Conservation (phyloP, 2,329 filamentous ascomycete genomes). For the Claviceps sp. region DNA sequence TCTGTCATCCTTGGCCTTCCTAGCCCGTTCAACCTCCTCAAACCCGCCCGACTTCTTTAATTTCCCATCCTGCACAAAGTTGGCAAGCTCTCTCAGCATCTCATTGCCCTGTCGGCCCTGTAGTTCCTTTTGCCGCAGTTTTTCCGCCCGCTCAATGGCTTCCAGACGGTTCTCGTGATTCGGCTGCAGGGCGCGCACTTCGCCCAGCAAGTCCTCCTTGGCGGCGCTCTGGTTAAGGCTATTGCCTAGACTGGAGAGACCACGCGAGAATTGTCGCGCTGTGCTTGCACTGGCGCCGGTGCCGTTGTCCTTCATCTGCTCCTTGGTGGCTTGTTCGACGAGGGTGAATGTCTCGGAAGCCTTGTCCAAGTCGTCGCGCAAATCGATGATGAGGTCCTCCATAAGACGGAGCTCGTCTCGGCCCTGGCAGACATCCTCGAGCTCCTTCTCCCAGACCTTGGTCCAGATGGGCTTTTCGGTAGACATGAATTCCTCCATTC, state of each 20-base stretch:
- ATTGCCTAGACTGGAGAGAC: slow-evolving; percentile 38
- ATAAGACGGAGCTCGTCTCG: slow-evolving; percentile 90
- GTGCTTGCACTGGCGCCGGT: slow-evolving; percentile 35
- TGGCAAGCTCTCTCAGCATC: slow-evolving; percentile 72
- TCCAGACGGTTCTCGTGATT: slow-evolving; percentile 90
- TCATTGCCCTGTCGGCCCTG: slow-evolving; percentile 60
- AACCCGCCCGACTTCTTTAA: slow-evolving; percentile 93
- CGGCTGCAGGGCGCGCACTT: slow-evolving; percentile 83
- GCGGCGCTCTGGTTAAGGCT: slow-evolving; percentile 60
- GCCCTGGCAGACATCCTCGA: slow-evolving; percentile 92
- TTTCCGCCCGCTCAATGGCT: slow-evolving; percentile 94
- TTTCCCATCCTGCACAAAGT: slow-evolving; percentile 79
- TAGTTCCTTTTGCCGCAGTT: slow-evolving; percentile 77
- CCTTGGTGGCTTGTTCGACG: slow-evolving; percentile 95
- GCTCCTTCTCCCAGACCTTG: slow-evolving; percentile 97
- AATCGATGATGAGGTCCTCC: slow-evolving; percentile 84
- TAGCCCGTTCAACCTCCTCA: slow-evolving; percentile 79
- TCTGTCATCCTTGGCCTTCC: slow-evolving; percentile 75
- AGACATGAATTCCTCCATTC: slow-evolving; percentile 83
- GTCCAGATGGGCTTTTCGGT: slow-evolving; percentile 94
- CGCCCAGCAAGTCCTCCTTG: slow-evolving; percentile 82
- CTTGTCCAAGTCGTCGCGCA: slow-evolving; percentile 92
- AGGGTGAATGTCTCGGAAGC: slow-evolving; percentile 85
- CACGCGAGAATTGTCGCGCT: slow-evolving; percentile 43
- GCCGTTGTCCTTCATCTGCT: slow-evolving; percentile 71